A percentile compares a stretch with the other conserved stretches of the same genome.
Evolutionary conservation across 805 yeast species (phyloP).

Genomic region (Cyberlindnera americana): DNA sequence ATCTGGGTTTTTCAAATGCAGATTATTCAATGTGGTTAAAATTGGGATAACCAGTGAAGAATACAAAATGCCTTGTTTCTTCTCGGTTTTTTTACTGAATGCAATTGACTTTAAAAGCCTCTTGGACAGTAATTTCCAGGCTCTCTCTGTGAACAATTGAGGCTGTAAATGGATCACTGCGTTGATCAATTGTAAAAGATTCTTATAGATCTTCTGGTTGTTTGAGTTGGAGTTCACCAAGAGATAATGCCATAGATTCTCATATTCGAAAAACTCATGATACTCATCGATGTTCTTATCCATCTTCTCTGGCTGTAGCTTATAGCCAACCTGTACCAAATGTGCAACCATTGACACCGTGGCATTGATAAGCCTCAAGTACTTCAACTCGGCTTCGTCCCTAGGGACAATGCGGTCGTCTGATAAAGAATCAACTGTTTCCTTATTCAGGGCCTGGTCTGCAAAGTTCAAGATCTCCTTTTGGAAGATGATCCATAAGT

Average conservation of each 20-base stretch:
- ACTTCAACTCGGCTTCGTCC: constrained; percentile 65
- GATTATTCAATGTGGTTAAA: constrained; percentile 41
- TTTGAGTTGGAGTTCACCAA: constrained; percentile 31
- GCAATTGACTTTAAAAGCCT: constrained; percentile 32
- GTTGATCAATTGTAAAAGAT: constrained; percentile 37
- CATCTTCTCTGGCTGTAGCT: constrained; percentile 18
- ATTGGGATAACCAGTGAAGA: constrained; percentile 46
- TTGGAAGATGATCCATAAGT: constrained; percentile 59
- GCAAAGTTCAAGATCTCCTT: constrained; percentile 53
- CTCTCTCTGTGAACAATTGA: constrained; percentile 20
- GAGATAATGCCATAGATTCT: constrained; percentile 43
- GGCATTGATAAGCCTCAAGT: constrained; percentile 50
- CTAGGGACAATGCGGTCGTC: constrained; percentile 68
- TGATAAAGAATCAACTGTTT: constrained; percentile 60
- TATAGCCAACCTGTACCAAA: constrained; percentile 26
- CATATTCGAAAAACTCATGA: constrained; percentile 36
- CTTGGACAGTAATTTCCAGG: constrained; percentile 32
- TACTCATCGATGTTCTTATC: constrained; percentile 24
- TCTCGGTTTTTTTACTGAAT: constrained; percentile 26
- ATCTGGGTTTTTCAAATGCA: constrained; percentile 44
- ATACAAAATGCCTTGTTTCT: constrained; percentile 39
- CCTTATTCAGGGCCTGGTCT: constrained; percentile 49
- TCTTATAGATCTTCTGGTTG: constrained; percentile 40
- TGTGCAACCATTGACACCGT: constrained; percentile 46
- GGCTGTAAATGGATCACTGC: constrained; percentile 28